Conservation (phyloP, 768 basidiomycete species). For the Collybia sp. region DNA sequence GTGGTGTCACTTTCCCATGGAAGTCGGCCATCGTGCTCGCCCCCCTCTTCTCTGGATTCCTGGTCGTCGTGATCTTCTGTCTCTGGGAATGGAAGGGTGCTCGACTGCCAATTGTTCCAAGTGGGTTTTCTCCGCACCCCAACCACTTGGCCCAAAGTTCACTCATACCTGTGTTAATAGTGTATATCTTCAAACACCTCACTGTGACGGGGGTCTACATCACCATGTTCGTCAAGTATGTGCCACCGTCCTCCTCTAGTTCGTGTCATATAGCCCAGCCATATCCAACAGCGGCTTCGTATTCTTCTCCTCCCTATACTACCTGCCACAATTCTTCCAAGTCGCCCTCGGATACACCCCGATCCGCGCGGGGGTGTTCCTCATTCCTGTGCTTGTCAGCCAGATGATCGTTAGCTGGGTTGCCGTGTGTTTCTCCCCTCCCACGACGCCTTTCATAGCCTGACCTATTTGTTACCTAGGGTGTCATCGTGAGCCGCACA, state of each 20-base stretch:
- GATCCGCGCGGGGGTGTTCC: conserved; percentile 51
- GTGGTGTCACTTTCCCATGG: conserved; percentile 74
- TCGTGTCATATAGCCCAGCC: neutral
- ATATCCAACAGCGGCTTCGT: conserved; percentile 44
- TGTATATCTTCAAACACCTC: conserved; percentile 65
- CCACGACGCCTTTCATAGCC: neutral
- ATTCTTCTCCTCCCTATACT: conserved; percentile 63
- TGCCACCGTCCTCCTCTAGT: neutral
- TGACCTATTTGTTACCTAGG: conserved; percentile 26
- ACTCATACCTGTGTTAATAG: conserved; percentile 27
- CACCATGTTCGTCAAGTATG: conserved; percentile 65
- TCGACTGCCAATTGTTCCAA: conserved; percentile 67
- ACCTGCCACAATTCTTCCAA: conserved; percentile 75
- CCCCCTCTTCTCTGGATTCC: conserved; percentile 49
- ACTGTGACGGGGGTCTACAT: conserved; percentile 69
- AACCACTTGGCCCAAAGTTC: neutral
- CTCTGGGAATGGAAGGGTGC: conserved; percentile 73
- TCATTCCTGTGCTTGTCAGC: conserved; percentile 64
- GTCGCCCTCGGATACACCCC: conserved; percentile 64
- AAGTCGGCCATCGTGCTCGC: conserved; percentile 59
- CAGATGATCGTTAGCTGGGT: conserved; percentile 57
- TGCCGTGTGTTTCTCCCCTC: conserved; percentile 29
- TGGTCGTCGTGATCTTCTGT: conserved; percentile 54
- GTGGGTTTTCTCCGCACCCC: conserved; percentile 26
- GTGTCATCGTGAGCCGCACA: conserved; percentile 57